These are phyloP conservation scores for Syncephalastrum contaminatum DNA, from an alignment of 371 early-diverging fungal species.

Conservation along the genomic window DNA sequence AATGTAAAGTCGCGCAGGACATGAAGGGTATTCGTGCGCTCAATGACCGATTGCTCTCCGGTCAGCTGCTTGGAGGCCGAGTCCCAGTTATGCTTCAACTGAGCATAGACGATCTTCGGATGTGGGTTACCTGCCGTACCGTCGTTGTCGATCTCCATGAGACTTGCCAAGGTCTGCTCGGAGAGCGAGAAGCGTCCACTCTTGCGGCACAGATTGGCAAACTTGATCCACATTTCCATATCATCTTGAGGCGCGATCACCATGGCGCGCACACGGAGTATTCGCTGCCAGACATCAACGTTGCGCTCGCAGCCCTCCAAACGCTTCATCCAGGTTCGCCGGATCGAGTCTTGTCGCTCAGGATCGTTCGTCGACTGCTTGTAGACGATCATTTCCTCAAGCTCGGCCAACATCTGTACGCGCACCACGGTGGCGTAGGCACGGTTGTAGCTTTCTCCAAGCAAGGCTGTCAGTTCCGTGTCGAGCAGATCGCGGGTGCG, in stretches of 20 bases:
- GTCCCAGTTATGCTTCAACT: slow-evolving; percentile 94
- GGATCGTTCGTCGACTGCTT: slow-evolving; percentile 82
- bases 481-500: slow-evolving; percentile 87
- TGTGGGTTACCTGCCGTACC: slow-evolving; percentile 40
- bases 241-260: slow-evolving; percentile 90
- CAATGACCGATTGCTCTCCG: slow-evolving; percentile 51
- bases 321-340: slow-evolving; percentile 86
- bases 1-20: slow-evolving; percentile 66
- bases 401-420: slow-evolving; percentile 95
- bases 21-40: slow-evolving; percentile 54
- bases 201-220: slow-evolving; percentile 93
- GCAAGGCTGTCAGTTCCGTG: slow-evolving; percentile 84
- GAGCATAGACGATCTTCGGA: slow-evolving; percentile 90
- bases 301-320: slow-evolving; percentile 91
- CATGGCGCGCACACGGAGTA: slow-evolving; percentile 86
- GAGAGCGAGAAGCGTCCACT: slow-evolving; percentile 82
- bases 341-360: slow-evolving; percentile 76
- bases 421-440: slow-evolving; percentile 88
- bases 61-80: slow-evolving; percentile 49
- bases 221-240: slow-evolving; percentile 95
- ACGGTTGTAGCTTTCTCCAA: slow-evolving; percentile 94
- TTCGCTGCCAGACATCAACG: slow-evolving; percentile 95
- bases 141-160: slow-evolving; percentile 56
- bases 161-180: slow-evolving; percentile 72
- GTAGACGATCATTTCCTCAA: slow-evolving; percentile 95